Conservation (phyloP, 1,284 basidiomycete species). For the Cystobasidiaceae sp. region DNA sequence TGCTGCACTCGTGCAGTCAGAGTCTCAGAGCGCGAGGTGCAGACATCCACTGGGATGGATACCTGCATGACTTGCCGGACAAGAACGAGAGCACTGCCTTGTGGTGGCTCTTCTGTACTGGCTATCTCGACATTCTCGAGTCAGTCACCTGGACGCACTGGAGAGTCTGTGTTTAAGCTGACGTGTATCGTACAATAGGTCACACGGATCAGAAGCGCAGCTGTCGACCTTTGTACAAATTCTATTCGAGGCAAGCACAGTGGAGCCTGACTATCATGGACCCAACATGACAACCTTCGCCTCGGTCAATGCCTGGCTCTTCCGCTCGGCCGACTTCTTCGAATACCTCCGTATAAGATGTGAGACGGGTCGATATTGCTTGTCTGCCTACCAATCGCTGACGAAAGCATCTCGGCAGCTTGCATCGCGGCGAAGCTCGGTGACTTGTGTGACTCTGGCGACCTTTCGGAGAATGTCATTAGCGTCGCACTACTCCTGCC, state of each 20-base stretch:
- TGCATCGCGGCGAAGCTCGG: not conserved
- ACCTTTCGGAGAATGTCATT: not conserved
- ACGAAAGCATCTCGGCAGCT: not conserved
- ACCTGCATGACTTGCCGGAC: slow-evolving; percentile 1
- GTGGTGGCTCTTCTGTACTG: slow-evolving; percentile 35
- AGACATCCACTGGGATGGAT: slow-evolving; percentile 20
- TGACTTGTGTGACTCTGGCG: not conserved
- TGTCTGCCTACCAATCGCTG: not conserved
- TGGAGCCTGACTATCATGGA: not conserved
- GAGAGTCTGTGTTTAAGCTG: slow-evolving; percentile 29
- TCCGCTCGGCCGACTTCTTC: slow-evolving; percentile 38
- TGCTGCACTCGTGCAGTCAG: not conserved
- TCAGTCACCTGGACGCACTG: slow-evolving; percentile 20
- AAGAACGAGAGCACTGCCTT: slow-evolving; percentile 25
- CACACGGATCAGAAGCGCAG: no score
- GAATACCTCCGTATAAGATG: slow-evolving; percentile 33
- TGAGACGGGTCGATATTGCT: not conserved
- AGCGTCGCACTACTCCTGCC: not conserved
- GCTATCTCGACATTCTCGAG: no score
- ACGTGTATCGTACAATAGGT: no score
- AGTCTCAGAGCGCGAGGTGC: not conserved
- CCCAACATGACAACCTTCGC: not conserved
- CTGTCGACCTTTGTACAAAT: not conserved
- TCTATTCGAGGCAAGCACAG: not conserved
- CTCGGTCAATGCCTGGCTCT: slow-evolving; percentile 9